A percentile compares a stretch with the other conserved stretches of the same genome.
These are phyloP conservation scores for Pythium aquatile DNA, from an alignment of 352 stramenopile species.

Conservation along the genomic window DNA sequence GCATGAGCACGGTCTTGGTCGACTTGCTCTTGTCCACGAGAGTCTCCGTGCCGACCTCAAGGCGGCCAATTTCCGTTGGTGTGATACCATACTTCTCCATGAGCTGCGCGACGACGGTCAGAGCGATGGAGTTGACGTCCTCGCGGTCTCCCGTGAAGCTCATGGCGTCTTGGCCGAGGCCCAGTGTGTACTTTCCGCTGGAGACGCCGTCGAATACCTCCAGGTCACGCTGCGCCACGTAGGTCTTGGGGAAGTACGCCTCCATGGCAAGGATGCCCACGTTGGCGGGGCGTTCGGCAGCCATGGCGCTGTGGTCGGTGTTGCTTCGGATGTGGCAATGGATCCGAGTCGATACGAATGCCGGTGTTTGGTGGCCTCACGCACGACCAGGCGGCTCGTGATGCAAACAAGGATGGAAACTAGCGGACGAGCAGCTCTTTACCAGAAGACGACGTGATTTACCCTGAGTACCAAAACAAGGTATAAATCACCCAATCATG, in stretches of 20 bases:
- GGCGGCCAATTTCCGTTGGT: constrained; percentile 81
- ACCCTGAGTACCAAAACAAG: background rate
- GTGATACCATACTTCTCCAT: constrained; percentile 53
- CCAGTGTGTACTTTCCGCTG: constrained; percentile 70
- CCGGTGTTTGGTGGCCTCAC: background rate
- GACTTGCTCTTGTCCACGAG: constrained; percentile 90
- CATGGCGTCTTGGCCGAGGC: constrained; percentile 59
- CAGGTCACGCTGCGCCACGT: constrained; percentile 93
- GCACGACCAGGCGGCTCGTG: background rate
- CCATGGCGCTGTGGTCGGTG: constrained; percentile 6
- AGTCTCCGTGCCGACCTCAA: constrained; percentile 98
- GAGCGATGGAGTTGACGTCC: constrained; percentile 69
- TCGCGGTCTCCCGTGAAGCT: constrained; percentile 69
- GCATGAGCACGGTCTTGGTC: constrained; percentile 81
- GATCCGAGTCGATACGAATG: background rate
- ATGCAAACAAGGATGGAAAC: background rate
- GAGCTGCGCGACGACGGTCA: constrained; percentile 56
- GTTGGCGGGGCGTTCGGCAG: constrained; percentile 43
- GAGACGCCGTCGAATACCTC: constrained; percentile 89
- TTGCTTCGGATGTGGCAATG: background rate
- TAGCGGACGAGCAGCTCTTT: background rate
- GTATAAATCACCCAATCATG: background rate
- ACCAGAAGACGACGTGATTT: background rate
- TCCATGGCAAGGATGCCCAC: constrained; percentile 97
- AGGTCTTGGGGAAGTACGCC: constrained; percentile 94